These are phyloP conservation scores for Cubamyces sp. DNA, from an alignment of 768 basidiomycete genomes.

Conservation along the genomic window DNA sequence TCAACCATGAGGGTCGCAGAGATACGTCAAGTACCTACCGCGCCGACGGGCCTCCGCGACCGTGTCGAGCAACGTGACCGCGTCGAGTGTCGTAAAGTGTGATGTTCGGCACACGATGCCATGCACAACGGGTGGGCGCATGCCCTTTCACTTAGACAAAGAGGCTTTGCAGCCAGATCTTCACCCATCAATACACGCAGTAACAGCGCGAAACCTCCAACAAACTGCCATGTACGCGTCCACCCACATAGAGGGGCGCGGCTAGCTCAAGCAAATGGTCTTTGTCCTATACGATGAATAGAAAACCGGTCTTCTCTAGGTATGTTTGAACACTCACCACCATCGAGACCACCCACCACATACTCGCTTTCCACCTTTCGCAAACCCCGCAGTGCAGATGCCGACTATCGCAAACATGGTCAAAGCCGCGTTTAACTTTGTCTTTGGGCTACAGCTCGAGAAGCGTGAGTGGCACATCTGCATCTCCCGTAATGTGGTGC, in stretches of 20 bases:
- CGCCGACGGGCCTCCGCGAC: slow-evolving; percentile 6
- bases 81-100: not conserved
- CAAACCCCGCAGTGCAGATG: not conserved
- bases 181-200: too few relatives aligned
- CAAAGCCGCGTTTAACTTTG: slow-evolving; percentile 14
- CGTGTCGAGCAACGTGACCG: slow-evolving; percentile 13
- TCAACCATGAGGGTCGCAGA: not conserved
- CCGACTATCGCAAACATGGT: not conserved
- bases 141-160: too few relatives aligned
- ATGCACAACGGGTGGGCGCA: too few relatives aligned
- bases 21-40: not conserved
- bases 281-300: too few relatives aligned
- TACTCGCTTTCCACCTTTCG: not conserved
- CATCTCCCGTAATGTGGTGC: not conserved
- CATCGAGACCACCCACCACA: too few relatives aligned
- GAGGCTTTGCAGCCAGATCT: too few relatives aligned
- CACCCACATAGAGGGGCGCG: too few relatives aligned
- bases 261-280: too few relatives aligned
- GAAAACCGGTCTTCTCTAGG: too few relatives aligned
- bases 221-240: too few relatives aligned
- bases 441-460: slow-evolving; percentile 12
- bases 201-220: too few relatives aligned
- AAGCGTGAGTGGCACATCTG: slow-evolving; percentile 1
- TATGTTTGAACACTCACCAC: not conserved
- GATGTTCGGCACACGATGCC: too few relatives aligned